Percentiles rank a stretch among this genome's conserved stretches.
phyloP scores from a whole-genome alignment of 2,329 filamentous ascomycete species.

The Claviceps pazoutovae region DNA sequence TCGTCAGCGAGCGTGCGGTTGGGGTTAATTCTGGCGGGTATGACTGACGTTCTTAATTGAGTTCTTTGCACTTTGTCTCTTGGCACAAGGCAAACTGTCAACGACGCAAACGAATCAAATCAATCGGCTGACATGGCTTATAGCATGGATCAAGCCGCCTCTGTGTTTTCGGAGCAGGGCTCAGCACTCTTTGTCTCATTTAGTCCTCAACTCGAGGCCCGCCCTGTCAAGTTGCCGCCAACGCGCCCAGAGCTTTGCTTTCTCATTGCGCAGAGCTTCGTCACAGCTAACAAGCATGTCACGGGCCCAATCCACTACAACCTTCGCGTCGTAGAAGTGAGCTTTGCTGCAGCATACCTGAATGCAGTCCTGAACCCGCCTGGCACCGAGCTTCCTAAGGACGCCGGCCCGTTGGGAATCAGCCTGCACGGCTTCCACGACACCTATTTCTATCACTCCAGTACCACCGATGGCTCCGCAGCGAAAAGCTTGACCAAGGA shows the following conservation, averaged over 20 bases:
- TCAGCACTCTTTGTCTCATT: conserved; percentile 87
- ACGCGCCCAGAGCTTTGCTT: conserved; percentile 77
- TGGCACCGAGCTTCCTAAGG: conserved; percentile 51
- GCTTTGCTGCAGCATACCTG: conserved; percentile 63
- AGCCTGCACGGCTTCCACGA: conserved; percentile 81
- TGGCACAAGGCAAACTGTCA: no score
- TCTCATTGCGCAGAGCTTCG: conserved; percentile 86
- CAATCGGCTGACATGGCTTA: neutral
- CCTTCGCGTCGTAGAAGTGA: conserved; percentile 89
- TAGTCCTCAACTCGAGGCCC: conserved; percentile 60
- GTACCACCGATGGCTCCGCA: conserved; percentile 23
- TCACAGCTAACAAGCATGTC: conserved; percentile 86
- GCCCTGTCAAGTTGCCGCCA: conserved; percentile 68
- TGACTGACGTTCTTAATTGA: conserved; percentile 15
- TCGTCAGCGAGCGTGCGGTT: conserved; percentile 85
- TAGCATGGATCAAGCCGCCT: conserved; percentile 95
- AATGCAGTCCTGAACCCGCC: conserved; percentile 43
- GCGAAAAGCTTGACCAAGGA: conserved; percentile 32
- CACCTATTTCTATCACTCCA: conserved; percentile 51
- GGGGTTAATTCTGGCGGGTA: conserved; percentile 93
- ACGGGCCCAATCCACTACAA: conserved; percentile 94
- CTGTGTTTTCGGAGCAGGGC: conserved; percentile 78
- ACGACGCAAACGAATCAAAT: neutral
- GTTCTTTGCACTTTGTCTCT: neutral
- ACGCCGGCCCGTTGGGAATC: conserved; percentile 70